These are phyloP conservation scores for Fusarium sp. DNA, from an alignment of 2,329 filamentous ascomycete genomes.

Conservation along the genomic window DNA sequence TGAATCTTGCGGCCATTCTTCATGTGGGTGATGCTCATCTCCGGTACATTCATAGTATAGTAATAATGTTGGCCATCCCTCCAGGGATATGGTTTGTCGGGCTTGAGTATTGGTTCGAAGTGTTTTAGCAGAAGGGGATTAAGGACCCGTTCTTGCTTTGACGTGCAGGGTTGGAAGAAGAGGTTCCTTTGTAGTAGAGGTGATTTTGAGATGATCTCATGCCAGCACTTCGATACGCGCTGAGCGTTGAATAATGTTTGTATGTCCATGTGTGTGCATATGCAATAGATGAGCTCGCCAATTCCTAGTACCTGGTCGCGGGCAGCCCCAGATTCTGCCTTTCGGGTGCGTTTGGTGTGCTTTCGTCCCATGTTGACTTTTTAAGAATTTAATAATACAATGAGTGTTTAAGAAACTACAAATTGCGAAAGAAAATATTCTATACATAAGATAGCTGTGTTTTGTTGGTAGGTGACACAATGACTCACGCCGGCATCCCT, in stretches of 20 bases:
- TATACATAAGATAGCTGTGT: neutral
- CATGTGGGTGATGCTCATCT: neutral
- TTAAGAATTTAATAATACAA: too few relatives aligned
- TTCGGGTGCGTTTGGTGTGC: neutral
- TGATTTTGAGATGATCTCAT: neutral
- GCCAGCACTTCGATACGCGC: neutral
- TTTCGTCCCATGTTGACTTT: neutral
- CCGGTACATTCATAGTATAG: too few relatives aligned
- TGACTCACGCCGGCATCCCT: neutral
- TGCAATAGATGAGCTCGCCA: neutral
- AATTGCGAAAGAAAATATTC: too few relatives aligned
- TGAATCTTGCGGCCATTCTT: neutral
- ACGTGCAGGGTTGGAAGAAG: neutral
- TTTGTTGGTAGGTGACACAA: too few relatives aligned
- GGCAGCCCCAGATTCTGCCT: neutral
- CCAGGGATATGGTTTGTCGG: too few relatives aligned
- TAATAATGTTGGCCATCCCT: too few relatives aligned
- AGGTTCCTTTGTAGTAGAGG: neutral
- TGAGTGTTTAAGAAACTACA: too few relatives aligned
- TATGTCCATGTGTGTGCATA: neutral
- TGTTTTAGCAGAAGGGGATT: neutral
- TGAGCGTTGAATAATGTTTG: neutral
- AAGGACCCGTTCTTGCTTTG: fast-evolving
- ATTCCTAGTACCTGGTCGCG: neutral
- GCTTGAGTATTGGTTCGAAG: neutral